phyloP scores from a whole-genome alignment of 495 filamentous ascomycete species.

The Talaromyces adpressus region DNA sequence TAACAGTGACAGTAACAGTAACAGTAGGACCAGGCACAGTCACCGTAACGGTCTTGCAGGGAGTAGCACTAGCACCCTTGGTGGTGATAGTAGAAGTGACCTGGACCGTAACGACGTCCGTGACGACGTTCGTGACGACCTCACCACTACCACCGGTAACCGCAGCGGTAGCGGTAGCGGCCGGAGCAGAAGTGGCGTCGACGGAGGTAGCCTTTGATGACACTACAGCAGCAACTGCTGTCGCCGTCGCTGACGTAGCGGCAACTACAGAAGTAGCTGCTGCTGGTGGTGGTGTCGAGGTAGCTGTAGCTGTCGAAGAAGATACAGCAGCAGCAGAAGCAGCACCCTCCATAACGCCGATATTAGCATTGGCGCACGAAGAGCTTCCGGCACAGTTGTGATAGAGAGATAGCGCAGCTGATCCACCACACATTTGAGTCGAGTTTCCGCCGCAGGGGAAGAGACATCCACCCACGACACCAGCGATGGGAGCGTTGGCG shows the following conservation, averaged over 20 bases:
- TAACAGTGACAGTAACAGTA: neutral
- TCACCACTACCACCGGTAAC: neutral
- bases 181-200: neutral
- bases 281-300: no score
- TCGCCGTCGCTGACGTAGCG: neutral
- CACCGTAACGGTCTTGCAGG: neutral
- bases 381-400: conserved; percentile 7
- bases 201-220: neutral
- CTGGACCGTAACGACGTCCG: neutral
- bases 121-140: neutral
- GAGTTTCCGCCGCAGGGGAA: conserved; percentile 8
- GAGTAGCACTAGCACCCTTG: neutral
- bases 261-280: neutral
- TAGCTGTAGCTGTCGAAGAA: no score
- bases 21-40: neutral
- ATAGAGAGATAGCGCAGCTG: conserved; percentile 8
- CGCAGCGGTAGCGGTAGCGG: neutral
- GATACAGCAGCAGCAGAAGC: neutral
- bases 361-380: conserved; percentile 5
- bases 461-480: conserved; percentile 13
- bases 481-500: conserved; percentile 13
- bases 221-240: neutral
- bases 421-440: conserved; percentile 9
- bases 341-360: conserved; percentile 5
- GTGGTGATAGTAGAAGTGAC: neutral